Evolutionary conservation across 2,329 filamentous ascomycete genomes (phyloP).

Genomic region (Domatiomyces catenatus): DNA sequence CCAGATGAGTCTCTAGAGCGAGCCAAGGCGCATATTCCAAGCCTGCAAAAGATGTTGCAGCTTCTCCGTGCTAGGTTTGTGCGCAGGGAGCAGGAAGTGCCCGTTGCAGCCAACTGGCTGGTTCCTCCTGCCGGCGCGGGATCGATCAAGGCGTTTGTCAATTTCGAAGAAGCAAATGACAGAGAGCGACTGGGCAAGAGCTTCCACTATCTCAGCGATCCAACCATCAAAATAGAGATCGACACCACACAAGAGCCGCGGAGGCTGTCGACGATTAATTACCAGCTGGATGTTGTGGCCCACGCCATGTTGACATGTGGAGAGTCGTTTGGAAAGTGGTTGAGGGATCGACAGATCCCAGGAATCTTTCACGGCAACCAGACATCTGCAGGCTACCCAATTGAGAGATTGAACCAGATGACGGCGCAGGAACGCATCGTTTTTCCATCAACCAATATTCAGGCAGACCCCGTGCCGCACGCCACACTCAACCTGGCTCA

Average conservation of each 20-base stretch:
- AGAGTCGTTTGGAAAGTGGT: conserved; percentile 37
- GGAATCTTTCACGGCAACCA: conserved; percentile 33
- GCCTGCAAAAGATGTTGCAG: conserved; percentile 20
- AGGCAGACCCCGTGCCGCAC: conserved; percentile 34
- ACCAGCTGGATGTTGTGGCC: conserved; percentile 8
- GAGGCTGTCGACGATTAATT: background rate
- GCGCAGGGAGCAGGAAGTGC: background rate
- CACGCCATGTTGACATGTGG: conserved; percentile 43
- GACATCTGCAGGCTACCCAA: conserved; percentile 19
- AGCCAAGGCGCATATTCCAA: conserved; percentile 17
- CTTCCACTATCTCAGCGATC: conserved; percentile 27
- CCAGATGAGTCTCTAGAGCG: conserved; percentile 20
- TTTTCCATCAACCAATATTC: conserved; percentile 21
- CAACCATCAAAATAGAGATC: conserved; percentile 24
- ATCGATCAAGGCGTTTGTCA: background rate
- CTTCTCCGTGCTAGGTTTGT: conserved; percentile 3
- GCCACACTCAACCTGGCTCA: conserved; percentile 34
- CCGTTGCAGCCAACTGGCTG: background rate
- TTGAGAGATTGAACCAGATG: conserved; percentile 26
- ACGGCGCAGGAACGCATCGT: conserved; percentile 13
- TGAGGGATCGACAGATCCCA: conserved; percentile 36
- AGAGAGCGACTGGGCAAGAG: conserved; percentile 19
- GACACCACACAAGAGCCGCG: background rate
- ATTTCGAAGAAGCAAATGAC: conserved; percentile 15
- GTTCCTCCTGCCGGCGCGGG: background rate